Conservation (phyloP, 2,329 filamentous ascomycete species). For the Ascochyta rabiei region DNA sequence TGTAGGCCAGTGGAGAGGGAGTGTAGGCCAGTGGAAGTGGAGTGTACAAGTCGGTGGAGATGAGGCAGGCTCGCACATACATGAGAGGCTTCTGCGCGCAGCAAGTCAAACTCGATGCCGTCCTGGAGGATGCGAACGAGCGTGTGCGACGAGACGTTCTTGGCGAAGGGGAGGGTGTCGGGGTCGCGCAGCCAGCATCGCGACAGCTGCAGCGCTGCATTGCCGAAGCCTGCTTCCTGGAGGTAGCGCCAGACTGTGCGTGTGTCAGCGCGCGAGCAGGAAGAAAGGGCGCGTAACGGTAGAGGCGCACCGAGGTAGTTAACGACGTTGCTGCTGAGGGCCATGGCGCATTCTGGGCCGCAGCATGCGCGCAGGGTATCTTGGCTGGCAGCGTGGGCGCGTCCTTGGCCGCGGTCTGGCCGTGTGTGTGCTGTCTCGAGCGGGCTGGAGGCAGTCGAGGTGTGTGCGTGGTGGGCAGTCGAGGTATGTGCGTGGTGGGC, state of each 20-base stretch:
- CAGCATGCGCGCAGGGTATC: constrained; percentile 8
- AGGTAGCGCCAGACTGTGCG: constrained; percentile 64
- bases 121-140: constrained; percentile 68
- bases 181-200: constrained; percentile 68
- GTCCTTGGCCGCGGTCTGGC: too few relatives aligned
- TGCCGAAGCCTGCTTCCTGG: constrained; percentile 56
- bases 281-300: constrained; percentile 5
- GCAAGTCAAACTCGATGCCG: constrained; percentile 59
- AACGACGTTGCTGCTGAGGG: constrained; percentile 64
- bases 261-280: neutral
- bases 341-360: constrained; percentile 49
- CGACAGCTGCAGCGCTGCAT: constrained; percentile 65
- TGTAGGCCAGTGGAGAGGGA: too few relatives aligned
- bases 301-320: constrained; percentile 61
- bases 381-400: neutral
- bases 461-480: too few relatives aligned
- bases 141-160: constrained; percentile 63
- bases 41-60: too few relatives aligned
- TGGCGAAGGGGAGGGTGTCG: constrained; percentile 66
- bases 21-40: too few relatives aligned
- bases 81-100: constrained; percentile 45
- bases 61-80: constrained; percentile 26
- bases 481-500: too few relatives aligned
- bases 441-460: neutral
- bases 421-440: too few relatives aligned